Evolutionary conservation across 164 flowering plant genomes (phyloP).

Genomic region (Umbellularia californica): DNA sequence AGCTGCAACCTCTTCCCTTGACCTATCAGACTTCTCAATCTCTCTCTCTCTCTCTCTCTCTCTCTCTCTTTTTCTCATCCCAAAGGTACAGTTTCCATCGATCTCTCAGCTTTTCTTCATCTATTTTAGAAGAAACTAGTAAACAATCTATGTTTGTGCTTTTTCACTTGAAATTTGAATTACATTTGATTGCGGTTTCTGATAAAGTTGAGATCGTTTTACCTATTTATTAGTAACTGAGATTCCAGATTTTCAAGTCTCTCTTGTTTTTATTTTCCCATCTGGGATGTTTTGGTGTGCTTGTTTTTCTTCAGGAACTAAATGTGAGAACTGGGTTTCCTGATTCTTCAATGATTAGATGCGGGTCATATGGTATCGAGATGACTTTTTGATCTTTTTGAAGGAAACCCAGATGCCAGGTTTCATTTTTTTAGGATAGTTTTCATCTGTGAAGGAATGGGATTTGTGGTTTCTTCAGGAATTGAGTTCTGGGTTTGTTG

Average conservation of each 20-base stretch:
- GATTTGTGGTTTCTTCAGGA: neutral
- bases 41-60: neutral
- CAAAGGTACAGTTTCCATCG: conserved; percentile 2
- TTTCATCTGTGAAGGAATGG: neutral
- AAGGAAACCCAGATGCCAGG: neutral
- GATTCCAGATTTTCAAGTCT: neutral
- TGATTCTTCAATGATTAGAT: neutral
- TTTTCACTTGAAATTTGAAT: neutral
- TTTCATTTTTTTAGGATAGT: neutral
- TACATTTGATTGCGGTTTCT: neutral
- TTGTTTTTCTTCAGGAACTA: neutral
- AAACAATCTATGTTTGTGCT: neutral
- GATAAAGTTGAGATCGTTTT: neutral
- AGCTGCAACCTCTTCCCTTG: neutral
- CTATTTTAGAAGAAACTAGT: neutral
- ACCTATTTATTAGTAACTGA: neutral
- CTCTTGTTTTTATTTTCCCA: neutral
- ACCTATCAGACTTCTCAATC: neutral
- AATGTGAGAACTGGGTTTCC: neutral
- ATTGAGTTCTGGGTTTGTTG: neutral
- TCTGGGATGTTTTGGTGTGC: neutral
- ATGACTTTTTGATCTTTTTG: neutral
- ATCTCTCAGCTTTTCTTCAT: neutral
- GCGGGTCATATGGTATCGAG: neutral
- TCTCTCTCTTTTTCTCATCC: neutral